Evolutionary conservation across 2,329 filamentous ascomycete species (phyloP), one percentile per base, ranked within the genome.

Genomic region (Onygenales sp.): DNA sequence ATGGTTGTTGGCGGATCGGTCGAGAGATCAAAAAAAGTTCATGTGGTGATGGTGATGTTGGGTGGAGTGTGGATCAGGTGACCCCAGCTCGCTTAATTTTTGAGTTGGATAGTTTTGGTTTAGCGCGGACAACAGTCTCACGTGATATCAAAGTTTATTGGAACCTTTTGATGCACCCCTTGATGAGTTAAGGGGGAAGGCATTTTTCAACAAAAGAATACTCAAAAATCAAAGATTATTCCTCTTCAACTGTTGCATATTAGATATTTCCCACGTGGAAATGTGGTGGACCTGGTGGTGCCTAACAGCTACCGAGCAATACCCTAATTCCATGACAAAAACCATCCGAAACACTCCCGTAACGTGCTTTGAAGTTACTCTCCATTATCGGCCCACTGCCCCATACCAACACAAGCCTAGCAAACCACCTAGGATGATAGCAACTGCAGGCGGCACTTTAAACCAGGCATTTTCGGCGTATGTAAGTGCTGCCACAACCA

Each of bases 401-500:
- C 68, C 76, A 63, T 74, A 78, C 67, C 76, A 70, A 46, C 71
- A 66, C 54, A 78, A 55, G 0, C 77, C 77, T 59, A 78, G 60
- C n/a, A 72, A 61, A 2, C 69, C 76, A 0, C 77, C 76, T 35
- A 74, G 21, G 0, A 78, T 47, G 58, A 78, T 78, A 0, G 74
- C 71, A 33, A 71, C 50, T 0, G 75, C 67, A 1, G 76, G 68
- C 21, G 62, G 67, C 2, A 78, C 56, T 2, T 65, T 65, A 57
- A 78, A 79, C 71, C 75, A 79, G n/a, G 69, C 66, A 43, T 71
- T 73, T 8, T 69, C 72, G 2, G 75, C 71, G 63, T 75, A 79
- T 21, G 68, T 70, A 5, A 72, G 57, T 66, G 78, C 77, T 2
- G 81, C 76, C 1, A 84, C 74, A 3, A 83, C 79, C 14, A 84